Conservation (phyloP, 2,329 filamentous ascomycete genomes). For the Diaporthe caulivora region DNA sequence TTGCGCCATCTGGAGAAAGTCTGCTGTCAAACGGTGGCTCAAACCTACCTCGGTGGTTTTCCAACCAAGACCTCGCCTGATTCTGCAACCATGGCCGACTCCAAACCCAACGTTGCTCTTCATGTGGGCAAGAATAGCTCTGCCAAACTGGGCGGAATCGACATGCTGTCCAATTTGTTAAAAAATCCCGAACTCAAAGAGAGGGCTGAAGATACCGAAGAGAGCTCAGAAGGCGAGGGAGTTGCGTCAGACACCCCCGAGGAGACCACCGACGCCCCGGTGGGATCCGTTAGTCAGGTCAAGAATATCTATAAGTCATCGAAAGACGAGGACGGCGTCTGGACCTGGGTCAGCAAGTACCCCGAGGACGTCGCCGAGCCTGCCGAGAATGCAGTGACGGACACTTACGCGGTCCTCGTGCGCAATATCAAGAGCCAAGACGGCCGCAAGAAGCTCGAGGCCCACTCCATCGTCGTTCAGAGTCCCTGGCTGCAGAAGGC, state of each 20-base stretch:
- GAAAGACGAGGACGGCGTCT: conserved; percentile 61
- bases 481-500: conserved; percentile 70
- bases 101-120: conserved; percentile 35
- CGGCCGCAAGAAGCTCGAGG: conserved; percentile 69
- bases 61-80: background rate
- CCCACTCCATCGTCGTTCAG: conserved; percentile 75
- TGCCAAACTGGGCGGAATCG: conserved; percentile 24
- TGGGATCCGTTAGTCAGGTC: conserved; percentile 54
- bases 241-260: background rate
- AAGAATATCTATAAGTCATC: conserved; percentile 57
- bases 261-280: conserved; percentile 31
- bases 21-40: background rate
- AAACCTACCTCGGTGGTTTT: background rate
- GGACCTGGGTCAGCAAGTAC: conserved; percentile 68
- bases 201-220: background rate
- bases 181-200: background rate
- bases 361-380: conserved; percentile 67
- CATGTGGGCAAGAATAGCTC: conserved; percentile 1
- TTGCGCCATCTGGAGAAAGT: no score
- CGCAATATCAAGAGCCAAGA: conserved; percentile 70
- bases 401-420: conserved; percentile 71
- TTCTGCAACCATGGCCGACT: conserved; percentile 14
- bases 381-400: conserved; percentile 71
- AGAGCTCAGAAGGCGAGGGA: conserved; percentile 26
- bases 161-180: conserved; percentile 23